Conservation (phyloP, 345 rosid genomes). For the Anastatica hierochuntica region DNA sequence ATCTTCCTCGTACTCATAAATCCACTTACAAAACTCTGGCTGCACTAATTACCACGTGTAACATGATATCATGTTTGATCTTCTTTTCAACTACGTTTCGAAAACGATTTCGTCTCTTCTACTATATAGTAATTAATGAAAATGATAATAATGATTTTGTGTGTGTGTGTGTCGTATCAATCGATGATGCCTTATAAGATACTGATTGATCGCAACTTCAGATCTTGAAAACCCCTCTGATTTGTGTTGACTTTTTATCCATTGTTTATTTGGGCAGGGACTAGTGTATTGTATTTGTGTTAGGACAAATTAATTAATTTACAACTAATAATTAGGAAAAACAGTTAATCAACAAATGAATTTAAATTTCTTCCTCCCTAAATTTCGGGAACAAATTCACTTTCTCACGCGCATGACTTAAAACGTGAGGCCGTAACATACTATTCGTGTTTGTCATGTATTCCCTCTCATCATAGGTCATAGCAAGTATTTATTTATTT, state of each 20-base stretch:
- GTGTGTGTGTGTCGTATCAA: neutral
- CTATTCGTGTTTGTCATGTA: conserved; percentile 19
- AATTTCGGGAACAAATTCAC: conserved; percentile 6
- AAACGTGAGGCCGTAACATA: conserved; percentile 10
- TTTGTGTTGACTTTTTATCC: conserved; percentile 2
- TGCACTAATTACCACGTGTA: conserved; percentile 19
- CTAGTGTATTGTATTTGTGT: neutral
- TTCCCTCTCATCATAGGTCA: too few species aligned
- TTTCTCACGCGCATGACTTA: conserved; percentile 13
- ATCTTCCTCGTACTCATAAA: conserved; percentile 21
- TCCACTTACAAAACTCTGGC: too few species aligned
- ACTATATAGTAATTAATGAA: too few species aligned
- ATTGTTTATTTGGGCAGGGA: neutral
- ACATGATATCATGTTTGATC: conserved; percentile 12
- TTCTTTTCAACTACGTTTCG: conserved; percentile 1
- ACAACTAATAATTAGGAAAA: neutral
- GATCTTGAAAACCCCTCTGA: neutral
- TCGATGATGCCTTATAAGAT: neutral
- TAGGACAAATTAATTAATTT: neutral
- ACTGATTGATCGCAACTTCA: conserved; percentile 6
- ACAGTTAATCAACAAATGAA: neutral
- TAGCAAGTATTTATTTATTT: too few species aligned
- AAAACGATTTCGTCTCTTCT: too few species aligned
- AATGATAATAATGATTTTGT: too few species aligned
- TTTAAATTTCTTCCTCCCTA: neutral